Evolutionary conservation across 2,329 filamentous ascomycete genomes (phyloP), one percentile per base, ranked within the genome.

Genomic region (Diaporthe batatas): DNA sequence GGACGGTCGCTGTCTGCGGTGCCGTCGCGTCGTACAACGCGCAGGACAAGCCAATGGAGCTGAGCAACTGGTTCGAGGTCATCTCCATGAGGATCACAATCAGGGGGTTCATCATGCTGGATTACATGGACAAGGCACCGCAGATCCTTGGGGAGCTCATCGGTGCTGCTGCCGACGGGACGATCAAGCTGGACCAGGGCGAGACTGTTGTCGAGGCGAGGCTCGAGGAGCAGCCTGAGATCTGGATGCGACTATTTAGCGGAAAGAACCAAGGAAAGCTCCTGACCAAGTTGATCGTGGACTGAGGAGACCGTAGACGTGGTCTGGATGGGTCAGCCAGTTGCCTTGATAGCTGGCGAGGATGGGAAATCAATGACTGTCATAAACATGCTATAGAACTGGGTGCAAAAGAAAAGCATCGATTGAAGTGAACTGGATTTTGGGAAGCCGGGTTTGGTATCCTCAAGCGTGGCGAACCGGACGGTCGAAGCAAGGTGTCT

Each of bases 31-130:
- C 77, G 6, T 87, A 86, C 77, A 86, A 86, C 34, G 57, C 55
- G 75, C 73, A 76, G 21, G 73, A 77, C 23, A 78, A 79, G 69
- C 75, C 75, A 1, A 81, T 81, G 36, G 73, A 70, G 25, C 72
- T 85, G 34, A 78, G 78, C 76, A 86, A 85, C 74, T 85, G 83
- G 83, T 82, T 83, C 74, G 82, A 85, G 77, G 77, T 86, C 42
- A 80, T 85, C 44, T 77, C 77, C n/a, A 82, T 80, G 75, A 76
- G 84, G 23, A 75, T 86, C 25, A 81, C 81, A 71, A 77, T 86
- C 32, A 80, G 79, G 74, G 85, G 85, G 0, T 85, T 86, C 65
- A 84, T 86, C 73, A 81, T 86, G 71, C 75, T 81, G 7, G 82
- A 86, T 75, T 84, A 79, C 36, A 73, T 78, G 68, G 78, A 81